phyloP scores from a whole-genome alignment of 2,329 filamentous ascomycete species.

The Microdochium trichocladiopsis region DNA sequence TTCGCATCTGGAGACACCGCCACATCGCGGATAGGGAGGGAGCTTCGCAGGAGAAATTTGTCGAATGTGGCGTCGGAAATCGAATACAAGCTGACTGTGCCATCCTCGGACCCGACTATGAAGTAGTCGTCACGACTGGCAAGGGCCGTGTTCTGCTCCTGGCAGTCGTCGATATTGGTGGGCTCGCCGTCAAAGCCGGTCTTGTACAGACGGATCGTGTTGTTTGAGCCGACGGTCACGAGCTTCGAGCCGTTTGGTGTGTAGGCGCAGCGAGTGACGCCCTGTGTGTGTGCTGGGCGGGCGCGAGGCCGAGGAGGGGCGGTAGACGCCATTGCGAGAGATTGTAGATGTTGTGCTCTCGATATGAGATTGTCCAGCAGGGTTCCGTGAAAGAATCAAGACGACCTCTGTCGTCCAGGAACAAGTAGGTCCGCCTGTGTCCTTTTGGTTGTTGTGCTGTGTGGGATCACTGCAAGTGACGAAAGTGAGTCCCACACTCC shows the following conservation, averaged over 20 bases:
- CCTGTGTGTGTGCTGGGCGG: conserved; percentile 72
- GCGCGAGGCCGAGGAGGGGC: conserved; percentile 46
- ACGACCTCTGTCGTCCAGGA: not conserved
- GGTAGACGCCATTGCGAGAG: conserved; percentile 27
- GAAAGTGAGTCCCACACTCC: not conserved
- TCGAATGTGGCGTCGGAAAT: conserved; percentile 68
- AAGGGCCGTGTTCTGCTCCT: conserved; percentile 77
- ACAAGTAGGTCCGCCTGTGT: not conserved
- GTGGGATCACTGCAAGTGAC: not conserved
- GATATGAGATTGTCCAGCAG: not conserved
- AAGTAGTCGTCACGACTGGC: conserved; percentile 75
- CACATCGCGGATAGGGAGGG: conserved; percentile 82
- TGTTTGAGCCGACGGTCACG: conserved; percentile 88
- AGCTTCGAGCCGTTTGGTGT: conserved; percentile 82
- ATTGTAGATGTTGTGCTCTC: not conserved
- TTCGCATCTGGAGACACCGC: conserved; percentile 72
- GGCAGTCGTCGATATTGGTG: conserved; percentile 82
- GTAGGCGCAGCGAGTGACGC: conserved; percentile 81
- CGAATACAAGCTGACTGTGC: conserved; percentile 92
- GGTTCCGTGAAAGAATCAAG: not conserved
- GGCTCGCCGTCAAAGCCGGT: conserved; percentile 91
- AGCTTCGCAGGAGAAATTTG: conserved; percentile 72
- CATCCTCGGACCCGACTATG: conserved; percentile 86
- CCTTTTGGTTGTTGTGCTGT: not conserved
- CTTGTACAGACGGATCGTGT: conserved; percentile 86